Evolutionary conservation across 2,329 filamentous ascomycete genomes (phyloP).

Genomic region (Colletotrichum zoysiae): DNA sequence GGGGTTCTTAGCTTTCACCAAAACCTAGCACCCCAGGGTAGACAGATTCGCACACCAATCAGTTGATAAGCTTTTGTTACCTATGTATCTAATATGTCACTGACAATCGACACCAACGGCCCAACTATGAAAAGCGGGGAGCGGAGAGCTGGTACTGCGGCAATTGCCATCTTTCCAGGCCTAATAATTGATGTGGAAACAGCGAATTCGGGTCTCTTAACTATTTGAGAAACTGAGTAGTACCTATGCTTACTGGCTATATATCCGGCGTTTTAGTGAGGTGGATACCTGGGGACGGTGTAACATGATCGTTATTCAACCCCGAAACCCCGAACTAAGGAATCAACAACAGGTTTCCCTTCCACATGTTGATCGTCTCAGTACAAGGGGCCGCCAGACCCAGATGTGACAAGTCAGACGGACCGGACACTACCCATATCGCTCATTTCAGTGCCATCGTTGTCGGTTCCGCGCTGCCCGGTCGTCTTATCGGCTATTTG

Average conservation of each 20-base stretch:
- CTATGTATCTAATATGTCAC: not conserved
- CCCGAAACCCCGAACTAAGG: constrained; percentile 12
- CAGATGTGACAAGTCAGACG: not conserved
- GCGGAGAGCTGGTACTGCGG: not conserved
- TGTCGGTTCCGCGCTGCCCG: constrained; percentile 12
- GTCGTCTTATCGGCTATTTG: constrained; percentile 33
- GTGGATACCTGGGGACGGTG: not conserved
- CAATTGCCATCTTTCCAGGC: not conserved
- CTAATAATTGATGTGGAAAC: not conserved
- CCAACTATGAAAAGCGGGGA: not conserved
- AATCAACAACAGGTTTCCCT: constrained; percentile 1
- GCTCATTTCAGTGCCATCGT: constrained; percentile 35
- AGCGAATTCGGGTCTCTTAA: not conserved
- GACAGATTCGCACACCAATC: no score
- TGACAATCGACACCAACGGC: not conserved
- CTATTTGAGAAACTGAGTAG: not conserved
- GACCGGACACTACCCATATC: constrained; percentile 37
- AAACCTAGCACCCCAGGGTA: no score
- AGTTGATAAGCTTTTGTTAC: not conserved
- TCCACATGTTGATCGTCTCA: constrained; percentile 16
- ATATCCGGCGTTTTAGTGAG: not conserved
- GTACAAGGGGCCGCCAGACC: constrained; percentile 5
- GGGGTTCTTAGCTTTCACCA: no score
- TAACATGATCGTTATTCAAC: not conserved
- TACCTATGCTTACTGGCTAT: not conserved